Evolutionary conservation across 345 rosid species (phyloP).

Genomic region (Acer yangbiense): DNA sequence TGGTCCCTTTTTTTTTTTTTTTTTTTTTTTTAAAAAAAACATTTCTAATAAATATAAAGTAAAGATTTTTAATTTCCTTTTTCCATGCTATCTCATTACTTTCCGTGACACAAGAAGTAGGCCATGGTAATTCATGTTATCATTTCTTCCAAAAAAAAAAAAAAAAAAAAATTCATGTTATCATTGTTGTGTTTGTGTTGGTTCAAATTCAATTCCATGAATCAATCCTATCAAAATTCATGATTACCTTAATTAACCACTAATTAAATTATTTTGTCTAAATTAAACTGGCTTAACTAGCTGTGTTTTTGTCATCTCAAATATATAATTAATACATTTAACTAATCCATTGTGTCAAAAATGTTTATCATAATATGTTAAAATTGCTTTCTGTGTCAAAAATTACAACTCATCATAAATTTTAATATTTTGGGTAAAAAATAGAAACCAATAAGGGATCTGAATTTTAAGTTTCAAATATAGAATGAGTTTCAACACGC

Average conservation of each 20-base stretch:
- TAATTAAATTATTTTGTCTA: neutral
- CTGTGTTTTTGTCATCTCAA: too few relatives aligned
- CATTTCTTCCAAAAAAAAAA: too few relatives aligned
- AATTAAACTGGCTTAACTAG: neutral
- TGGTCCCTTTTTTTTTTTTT: too few relatives aligned
- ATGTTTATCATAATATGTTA: too few relatives aligned
- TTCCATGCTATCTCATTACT: neutral
- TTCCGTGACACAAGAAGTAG: neutral
- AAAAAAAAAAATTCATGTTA: neutral
- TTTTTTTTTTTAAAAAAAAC: too few relatives aligned
- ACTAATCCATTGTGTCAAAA: too few relatives aligned
- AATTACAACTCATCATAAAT: neutral
- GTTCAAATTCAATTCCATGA: neutral
- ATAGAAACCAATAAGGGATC: neutral
- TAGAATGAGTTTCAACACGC: neutral
- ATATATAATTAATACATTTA: too few relatives aligned
- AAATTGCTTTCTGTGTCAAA: too few relatives aligned
- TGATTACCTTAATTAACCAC: too few relatives aligned
- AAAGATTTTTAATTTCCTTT: neutral
- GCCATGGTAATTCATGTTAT: neutral
- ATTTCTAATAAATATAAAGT: constrained; percentile 14
- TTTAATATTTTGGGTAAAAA: neutral
- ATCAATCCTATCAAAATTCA: too few relatives aligned
- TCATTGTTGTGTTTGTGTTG: neutral
- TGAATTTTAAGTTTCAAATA: neutral